Evolutionary conservation across 1,284 basidiomycete genomes (phyloP).

Genomic region (Cystobasidium pallidum): DNA sequence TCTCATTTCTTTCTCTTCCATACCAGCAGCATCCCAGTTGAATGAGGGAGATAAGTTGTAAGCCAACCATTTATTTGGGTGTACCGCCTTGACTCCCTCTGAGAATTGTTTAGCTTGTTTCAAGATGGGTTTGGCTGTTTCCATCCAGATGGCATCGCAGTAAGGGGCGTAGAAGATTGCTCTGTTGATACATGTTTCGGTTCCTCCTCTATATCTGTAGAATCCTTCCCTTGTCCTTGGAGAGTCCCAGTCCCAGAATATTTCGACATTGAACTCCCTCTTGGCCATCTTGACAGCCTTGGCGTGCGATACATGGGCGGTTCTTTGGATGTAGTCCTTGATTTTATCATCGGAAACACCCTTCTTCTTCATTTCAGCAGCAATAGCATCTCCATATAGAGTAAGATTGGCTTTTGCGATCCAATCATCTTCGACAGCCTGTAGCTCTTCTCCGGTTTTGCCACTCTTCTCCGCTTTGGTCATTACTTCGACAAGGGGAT

Average conservation of each 20-base stretch:
- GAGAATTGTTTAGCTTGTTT: slow-evolving; percentile 92
- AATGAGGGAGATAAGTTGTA: slow-evolving; percentile 87
- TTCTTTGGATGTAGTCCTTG: slow-evolving; percentile 65
- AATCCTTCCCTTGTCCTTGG: slow-evolving; percentile 93
- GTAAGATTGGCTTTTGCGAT: slow-evolving; percentile 72
- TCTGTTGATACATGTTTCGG: slow-evolving; percentile 89
- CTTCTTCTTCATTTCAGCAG: slow-evolving; percentile 71
- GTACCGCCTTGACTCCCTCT: slow-evolving; percentile 75
- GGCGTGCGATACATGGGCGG: slow-evolving; percentile 69
- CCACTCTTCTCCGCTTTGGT: slow-evolving; percentile 78
- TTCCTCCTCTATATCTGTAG: slow-evolving; percentile 97
- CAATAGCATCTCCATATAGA: slow-evolving; percentile 76
- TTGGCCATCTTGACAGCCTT: slow-evolving; percentile 76
- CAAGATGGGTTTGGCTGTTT: slow-evolving; percentile 96
- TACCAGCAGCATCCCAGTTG: slow-evolving; percentile 75
- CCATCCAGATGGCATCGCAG: slow-evolving; percentile 69
- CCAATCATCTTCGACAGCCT: slow-evolving; percentile 89
- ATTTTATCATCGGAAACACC: slow-evolving; percentile 59
- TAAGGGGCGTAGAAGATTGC: slow-evolving; percentile 81
- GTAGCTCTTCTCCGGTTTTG: slow-evolving; percentile 76
- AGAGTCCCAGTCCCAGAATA: slow-evolving; percentile 88
- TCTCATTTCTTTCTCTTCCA: slow-evolving; percentile 83
- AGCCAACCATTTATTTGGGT: slow-evolving; percentile 79
- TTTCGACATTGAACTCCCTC: slow-evolving; percentile 75
- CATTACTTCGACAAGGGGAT: slow-evolving; percentile 79